A percentile compares a stretch with the other conserved stretches of the same genome.
These are phyloP conservation scores for Rhizophagus clarus DNA, from an alignment of 192 early-diverging fungal species.

Conservation along the genomic window DNA sequence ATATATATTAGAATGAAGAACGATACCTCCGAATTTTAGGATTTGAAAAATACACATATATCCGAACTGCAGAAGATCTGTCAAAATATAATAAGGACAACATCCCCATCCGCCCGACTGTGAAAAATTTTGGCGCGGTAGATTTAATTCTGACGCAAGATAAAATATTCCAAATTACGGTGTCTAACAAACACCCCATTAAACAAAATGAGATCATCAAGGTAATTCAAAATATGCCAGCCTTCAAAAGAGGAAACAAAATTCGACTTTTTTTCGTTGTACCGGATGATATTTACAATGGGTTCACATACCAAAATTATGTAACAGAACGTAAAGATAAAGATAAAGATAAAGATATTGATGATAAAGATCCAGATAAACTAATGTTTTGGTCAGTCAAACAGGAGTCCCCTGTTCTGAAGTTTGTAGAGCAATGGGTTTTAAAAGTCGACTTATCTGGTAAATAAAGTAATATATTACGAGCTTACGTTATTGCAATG, in stretches of 20 bases:
- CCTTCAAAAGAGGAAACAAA: background rate
- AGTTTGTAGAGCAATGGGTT: background rate
- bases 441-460: background rate
- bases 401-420: background rate
- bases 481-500: no score
- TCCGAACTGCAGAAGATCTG: no score
- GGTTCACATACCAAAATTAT: background rate
- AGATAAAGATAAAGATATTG: constrained; percentile 2
- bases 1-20: no score
- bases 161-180: constrained; percentile 4
- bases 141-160: background rate
- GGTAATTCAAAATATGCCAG: constrained; percentile 7
- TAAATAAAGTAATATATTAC: no score
- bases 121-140: background rate
- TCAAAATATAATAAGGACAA: no score
- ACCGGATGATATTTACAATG: background rate
- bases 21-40: no score
- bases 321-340: background rate
- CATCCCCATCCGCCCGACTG: no score
- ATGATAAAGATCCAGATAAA: background rate
- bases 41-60: no score
- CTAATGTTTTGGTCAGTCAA: background rate
- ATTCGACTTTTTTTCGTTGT: background rate
- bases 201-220: background rate
- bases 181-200: constrained; percentile 3